Evolutionary conservation across 2,329 filamentous ascomycete genomes (phyloP), one percentile per base, ranked within the genome.

Genomic region (Sporothrix curviconia): DNA sequence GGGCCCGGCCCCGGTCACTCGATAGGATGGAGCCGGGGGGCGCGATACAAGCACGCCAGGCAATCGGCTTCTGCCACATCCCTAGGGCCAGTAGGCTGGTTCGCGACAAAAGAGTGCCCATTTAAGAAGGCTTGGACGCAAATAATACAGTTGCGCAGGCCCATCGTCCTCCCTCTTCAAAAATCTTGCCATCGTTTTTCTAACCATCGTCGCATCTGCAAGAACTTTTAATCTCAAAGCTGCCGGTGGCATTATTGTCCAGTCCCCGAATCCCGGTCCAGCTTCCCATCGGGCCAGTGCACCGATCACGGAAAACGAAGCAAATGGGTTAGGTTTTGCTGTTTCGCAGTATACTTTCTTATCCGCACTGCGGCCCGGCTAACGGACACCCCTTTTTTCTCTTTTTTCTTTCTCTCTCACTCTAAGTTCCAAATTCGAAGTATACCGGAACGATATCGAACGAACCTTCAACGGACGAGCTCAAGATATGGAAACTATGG

Each of bases 341-440:
- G n/a, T n/a, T n/a, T n/a, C n/a, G n/a, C n/a, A n/a, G n/a, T n/a
- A n/a, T n/a, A n/a, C n/a, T n/a, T n/a, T n/a, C n/a, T n/a, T n/a
- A n/a, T n/a, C n/a, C n/a, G n/a, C n/a, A n/a, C n/a, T n/a, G n/a
- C n/a, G n/a, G n/a, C n/a, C n/a, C n/a, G n/a, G 25, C 55, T 44
- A 22, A 53, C 40, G 7, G 24, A 2, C 12, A 12, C 7, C 46
- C 46, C 67, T n/a, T n/a, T n/a, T n/a, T n/a, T n/a, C n/a, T n/a
- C n/a, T n/a, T n/a, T n/a, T n/a, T n/a, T n/a, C n/a, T n/a, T n/a
- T n/a, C n/a, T n/a, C n/a, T n/a, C n/a, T n/a, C n/a, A n/a, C n/a
- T n/a, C n/a, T n/a, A n/a, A 97, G 94, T 99, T 96, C 74, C 95
- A 96, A 76, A 85, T 96, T n/a, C 64, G 88, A 96, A 64, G n/a